Evolutionary conservation across 2,329 filamentous ascomycete genomes (phyloP), one percentile per base, ranked within the genome.

Genomic region (Alternaria longipes): DNA sequence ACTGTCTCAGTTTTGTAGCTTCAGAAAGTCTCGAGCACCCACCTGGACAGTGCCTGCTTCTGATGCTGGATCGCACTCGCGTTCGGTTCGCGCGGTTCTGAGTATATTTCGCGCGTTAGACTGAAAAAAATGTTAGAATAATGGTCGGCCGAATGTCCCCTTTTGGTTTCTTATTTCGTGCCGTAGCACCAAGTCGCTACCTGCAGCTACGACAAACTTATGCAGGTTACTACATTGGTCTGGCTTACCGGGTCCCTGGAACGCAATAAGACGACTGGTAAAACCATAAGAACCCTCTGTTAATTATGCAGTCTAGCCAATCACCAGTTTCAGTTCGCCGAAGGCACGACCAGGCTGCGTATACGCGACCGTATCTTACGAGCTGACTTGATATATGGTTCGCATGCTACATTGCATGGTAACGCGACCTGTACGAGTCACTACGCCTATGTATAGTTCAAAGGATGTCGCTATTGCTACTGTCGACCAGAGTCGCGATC

Each of bases 181-280:
- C 47, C 54, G 44, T 44, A 26, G 41, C 22, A 30, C 42, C 51
- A 53, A 26, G 53, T 50, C 42, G 44, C 34, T 42, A 53, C 40
- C 42, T 54, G 52, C 50, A 62, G 52, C 55, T 54, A 60, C 36
- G 41, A 24, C 24, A 36, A 30, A 51, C 58, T 62, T 56, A 67
- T 67, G 65, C 60, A 64, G 34, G 51, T 54, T 55, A 58, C 59
- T 60, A 52, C 9, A 58, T 54, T 49, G 50, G 60, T 60, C 47
- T 49, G 34, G 30, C 38, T 46, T 50, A 56, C 38, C 44, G 26
- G 50, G 42, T 38, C 49, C 40, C 24, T 49, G 55, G 49, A 42
- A 41, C 18, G 30, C 42, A 30, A 54, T 38, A 50, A 53, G 45
- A 40, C 46, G 32, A 44, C 30, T 45, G 53, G 22, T 36, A 40